Evolutionary conservation across 805 yeast species (phyloP).

Genomic region (Kodamaea kaohsiungensis): DNA sequence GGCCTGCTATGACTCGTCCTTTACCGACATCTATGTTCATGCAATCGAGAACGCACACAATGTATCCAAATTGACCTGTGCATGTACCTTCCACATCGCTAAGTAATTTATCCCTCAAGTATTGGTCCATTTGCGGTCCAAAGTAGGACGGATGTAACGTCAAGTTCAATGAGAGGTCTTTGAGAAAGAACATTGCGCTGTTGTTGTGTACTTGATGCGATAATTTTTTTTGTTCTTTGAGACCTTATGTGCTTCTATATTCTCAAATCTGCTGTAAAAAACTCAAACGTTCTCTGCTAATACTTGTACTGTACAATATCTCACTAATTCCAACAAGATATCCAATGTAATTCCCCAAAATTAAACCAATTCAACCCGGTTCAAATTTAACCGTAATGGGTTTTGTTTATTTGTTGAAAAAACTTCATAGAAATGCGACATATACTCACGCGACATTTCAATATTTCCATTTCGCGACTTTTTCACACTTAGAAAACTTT

Average conservation of each 20-base stretch:
- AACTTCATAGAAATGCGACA: conserved; percentile 3
- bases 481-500: conserved; percentile 3
- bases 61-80: conserved; percentile 98
- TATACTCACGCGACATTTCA: neutral
- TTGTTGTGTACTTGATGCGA: neutral
- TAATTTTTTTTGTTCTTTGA: neutral
- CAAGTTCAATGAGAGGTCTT: conserved; percentile 87
- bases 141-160: conserved; percentile 97
- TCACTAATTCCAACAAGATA: neutral
- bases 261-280: neutral
- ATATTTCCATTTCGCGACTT: neutral
- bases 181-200: conserved; percentile 49
- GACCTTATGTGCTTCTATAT: neutral
- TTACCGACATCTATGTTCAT: conserved; percentile 94
- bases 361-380: neutral
- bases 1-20: conserved; percentile 86
- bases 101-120: conserved; percentile 80
- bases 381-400: neutral
- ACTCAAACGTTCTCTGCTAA: neutral
- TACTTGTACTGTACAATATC: neutral
- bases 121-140: conserved; percentile 97
- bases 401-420: conserved; percentile 3
- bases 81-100: conserved; percentile 98
- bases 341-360: neutral
- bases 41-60: conserved; percentile 92